Conservation (phyloP, 768 basidiomycete species). For the Lactarius psammicola region DNA sequence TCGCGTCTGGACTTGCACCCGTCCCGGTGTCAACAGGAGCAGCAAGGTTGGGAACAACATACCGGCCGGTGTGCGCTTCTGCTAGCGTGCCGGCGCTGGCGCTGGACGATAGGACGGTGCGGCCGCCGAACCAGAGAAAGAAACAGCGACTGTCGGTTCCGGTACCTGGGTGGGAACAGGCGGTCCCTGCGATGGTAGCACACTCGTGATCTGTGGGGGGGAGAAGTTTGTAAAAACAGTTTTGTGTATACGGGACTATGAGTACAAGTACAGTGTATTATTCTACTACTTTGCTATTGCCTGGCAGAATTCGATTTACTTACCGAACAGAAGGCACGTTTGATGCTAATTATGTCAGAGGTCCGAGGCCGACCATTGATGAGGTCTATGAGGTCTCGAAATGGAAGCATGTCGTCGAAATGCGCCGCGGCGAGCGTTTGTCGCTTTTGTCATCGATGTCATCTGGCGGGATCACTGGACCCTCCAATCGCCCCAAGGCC, state of each 20-base stretch:
- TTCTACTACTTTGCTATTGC: background rate
- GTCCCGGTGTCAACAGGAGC: background rate
- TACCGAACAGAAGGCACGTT: too few relatives aligned
- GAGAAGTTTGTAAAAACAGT: background rate
- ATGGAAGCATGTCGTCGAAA: background rate
- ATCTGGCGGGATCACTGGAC: background rate
- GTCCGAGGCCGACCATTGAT: background rate
- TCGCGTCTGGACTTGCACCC: background rate
- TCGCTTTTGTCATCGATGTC: background rate
- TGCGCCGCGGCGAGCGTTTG: background rate
- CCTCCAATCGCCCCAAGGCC: background rate
- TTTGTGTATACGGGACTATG: background rate
- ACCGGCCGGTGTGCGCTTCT: background rate
- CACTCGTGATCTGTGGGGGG: background rate
- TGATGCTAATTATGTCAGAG: background rate
- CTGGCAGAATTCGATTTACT: too few relatives aligned
- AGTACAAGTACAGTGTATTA: background rate
- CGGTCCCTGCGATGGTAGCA: background rate
- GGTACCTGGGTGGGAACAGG: conserved; percentile 2
- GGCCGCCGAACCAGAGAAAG: conserved; percentile 1
- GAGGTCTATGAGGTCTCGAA: background rate
- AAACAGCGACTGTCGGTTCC: background rate
- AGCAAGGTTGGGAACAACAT: background rate
- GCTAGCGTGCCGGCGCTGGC: background rate
- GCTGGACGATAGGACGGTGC: conserved; percentile 15